These are phyloP conservation scores for Globisporangium spinosum DNA, from an alignment of 352 stramenopile genomes.

Conservation along the genomic window DNA sequence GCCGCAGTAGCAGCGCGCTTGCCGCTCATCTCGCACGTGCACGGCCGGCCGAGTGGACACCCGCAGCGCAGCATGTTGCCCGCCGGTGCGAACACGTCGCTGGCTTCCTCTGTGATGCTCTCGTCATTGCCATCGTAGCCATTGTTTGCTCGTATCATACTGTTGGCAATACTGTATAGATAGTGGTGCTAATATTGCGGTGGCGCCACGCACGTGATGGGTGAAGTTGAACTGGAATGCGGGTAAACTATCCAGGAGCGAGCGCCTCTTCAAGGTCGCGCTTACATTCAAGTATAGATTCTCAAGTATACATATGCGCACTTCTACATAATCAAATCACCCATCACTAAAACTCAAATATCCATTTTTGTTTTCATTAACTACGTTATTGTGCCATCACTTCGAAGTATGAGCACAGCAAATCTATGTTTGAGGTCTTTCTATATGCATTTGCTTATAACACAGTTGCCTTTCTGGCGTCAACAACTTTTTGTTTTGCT, in stretches of 20 bases:
- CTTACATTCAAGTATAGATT: neutral
- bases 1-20: neutral
- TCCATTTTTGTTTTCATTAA: no score
- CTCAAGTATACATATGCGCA: no score
- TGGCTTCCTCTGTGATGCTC: conserved; percentile 6
- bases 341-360: no score
- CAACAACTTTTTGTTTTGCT: neutral
- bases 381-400: no score
- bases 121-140: conserved; percentile 11
- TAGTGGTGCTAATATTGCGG: neutral
- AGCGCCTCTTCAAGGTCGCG: neutral
- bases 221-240: neutral
- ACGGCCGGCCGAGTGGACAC: conserved; percentile 54
- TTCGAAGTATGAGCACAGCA: no score
- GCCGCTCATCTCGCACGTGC: conserved; percentile 51
- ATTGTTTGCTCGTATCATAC: neutral
- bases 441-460: neutral
- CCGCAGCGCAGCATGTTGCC: conserved; percentile 65
- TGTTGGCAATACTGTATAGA: neutral
- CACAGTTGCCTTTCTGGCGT: conserved; percentile 1
- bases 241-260: neutral
- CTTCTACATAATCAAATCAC: no score
- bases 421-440: neutral
- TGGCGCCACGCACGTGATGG: neutral
- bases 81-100: conserved; percentile 13